Evolutionary conservation across 352 stramenopile genomes (phyloP), one percentile per base, ranked within the genome.

Genomic region (Globisporangium ultimum): DNA sequence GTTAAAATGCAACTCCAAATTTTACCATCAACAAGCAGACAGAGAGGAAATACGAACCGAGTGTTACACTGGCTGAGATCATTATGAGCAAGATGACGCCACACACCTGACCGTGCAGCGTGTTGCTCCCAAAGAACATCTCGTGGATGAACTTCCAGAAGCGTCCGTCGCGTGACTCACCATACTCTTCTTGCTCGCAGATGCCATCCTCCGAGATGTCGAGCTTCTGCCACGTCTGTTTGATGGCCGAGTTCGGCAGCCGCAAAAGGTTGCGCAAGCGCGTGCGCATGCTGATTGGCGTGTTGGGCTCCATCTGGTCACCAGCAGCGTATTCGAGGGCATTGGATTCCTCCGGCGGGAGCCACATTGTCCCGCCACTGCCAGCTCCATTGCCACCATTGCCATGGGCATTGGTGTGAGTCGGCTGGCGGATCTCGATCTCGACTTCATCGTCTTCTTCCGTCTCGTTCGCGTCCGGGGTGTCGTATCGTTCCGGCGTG

Each of bases 121-220:
- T 89, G 21, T 58, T 78, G 70, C 74, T 89, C 36, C 76, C 72
- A 53, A 89, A 89, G 53, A 91, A 78, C 49, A 81, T 78, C 53
- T 89, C 72, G 61, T 91, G 78, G 11, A 88, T 71, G n/a, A 67
- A 57, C 47, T 85, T 71, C 70, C 78, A 88, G 48, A 72, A 67
- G 61, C 64, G 42, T n/a, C 62, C 54, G 47, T 68, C 53, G 22
- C 64, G 61, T n/a, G 52, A 49, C n/a, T 72, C 65, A 18, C 68
- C 68, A 46, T 73, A 75, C 45, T 75, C 64, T 13, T 75, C 65
- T 21, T 70, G 62, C 52, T 75, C 68, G 49, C 62, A 67, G 24
- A 75, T 59, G 5, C 64, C 67, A 1, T 74, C 64, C 20, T 72
- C 65, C 24, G 68, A 68, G 38, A 75, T 75, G 50, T 75, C 68